Evolutionary conservation across 2,329 filamentous ascomycete genomes (phyloP).

Genomic region (Aspergillus pseudoglaucus): DNA sequence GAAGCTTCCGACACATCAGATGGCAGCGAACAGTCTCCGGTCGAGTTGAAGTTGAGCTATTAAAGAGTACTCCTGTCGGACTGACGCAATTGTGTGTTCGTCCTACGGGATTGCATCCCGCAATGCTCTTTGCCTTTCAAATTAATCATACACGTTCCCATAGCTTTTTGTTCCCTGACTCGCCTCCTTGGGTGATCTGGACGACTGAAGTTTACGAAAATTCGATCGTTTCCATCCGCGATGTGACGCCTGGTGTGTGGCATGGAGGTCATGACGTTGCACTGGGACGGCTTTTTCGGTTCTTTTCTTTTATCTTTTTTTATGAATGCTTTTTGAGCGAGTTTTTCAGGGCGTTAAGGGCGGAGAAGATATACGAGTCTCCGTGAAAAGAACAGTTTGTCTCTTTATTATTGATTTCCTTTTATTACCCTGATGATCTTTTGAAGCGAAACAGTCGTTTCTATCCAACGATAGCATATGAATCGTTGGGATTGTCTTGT

Average conservation of each 20-base stretch:
- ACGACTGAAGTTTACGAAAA: no score
- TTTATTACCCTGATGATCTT: conserved; percentile 2
- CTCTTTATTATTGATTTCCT: conserved; percentile 10
- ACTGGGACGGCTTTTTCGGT: conserved; percentile 3
- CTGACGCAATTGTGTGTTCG: neutral
- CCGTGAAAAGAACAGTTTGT: conserved; percentile 28
- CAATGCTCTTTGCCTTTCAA: conserved; percentile 6
- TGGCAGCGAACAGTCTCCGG: conserved; percentile 15
- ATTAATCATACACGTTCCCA: conserved; percentile 2
- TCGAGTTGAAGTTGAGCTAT: conserved; percentile 51
- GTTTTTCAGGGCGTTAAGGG: conserved; percentile 26
- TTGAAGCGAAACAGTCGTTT: neutral
- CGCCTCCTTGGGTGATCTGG: no score
- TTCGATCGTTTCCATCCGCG: conserved; percentile 4
- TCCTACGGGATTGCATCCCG: neutral
- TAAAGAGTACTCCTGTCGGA: conserved; percentile 15
- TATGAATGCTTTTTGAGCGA: conserved; percentile 1
- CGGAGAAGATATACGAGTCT: conserved; percentile 38
- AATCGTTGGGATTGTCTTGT: neutral
- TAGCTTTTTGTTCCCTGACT: no score
- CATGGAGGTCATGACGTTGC: conserved; percentile 3
- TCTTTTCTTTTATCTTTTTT: conserved; percentile 1
- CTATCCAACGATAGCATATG: neutral
- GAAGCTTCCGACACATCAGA: conserved; percentile 38
- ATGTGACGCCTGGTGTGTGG: conserved; percentile 15